A percentile compares a stretch with the other conserved stretches of the same genome.
Evolutionary conservation across 2,329 filamentous ascomycete species (phyloP).

Genomic region (Colletotrichum cuscutae): DNA sequence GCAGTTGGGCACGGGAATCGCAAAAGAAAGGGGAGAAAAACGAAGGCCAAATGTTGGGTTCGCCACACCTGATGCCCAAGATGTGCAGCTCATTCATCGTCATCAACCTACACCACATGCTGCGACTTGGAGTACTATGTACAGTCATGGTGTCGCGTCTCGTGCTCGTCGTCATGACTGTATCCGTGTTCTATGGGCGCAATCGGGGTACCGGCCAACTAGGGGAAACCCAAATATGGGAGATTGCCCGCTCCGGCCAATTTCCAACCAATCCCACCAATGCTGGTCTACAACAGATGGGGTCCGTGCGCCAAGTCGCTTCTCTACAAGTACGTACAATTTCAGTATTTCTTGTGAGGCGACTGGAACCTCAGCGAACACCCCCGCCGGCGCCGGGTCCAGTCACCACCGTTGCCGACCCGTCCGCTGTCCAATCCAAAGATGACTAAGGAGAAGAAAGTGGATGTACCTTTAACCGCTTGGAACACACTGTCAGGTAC

Average conservation of each 20-base stretch:
- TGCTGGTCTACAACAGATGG: constrained; percentile 5
- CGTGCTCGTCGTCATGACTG: constrained; percentile 2
- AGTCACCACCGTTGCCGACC: constrained; percentile 14
- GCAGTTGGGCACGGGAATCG: not conserved
- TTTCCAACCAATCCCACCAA: constrained; percentile 31
- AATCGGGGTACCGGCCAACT: constrained; percentile 18
- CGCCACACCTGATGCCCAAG: constrained; percentile 13
- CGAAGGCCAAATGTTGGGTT: not conserved
- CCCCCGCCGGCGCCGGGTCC: constrained; percentile 4
- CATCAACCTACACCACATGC: constrained; percentile 3
- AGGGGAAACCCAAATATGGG: constrained; percentile 26
- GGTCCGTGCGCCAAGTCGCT: constrained; percentile 22
- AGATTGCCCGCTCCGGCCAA: constrained; percentile 26
- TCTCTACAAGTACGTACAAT: constrained; percentile 9
- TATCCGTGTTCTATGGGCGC: not conserved
- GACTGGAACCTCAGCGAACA: constrained; percentile 11
- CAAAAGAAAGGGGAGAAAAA: not conserved
- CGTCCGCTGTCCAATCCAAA: not conserved
- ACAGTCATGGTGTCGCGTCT: not conserved
- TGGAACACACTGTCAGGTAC: not conserved
- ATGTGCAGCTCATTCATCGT: not conserved
- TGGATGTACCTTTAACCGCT: not conserved
- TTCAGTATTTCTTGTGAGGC: not conserved
- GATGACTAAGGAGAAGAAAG: not conserved
- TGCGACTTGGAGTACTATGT: not conserved